Evolutionary conservation across 139 green algal genomes (phyloP).

Genomic region (Picochlorum sp.): DNA sequence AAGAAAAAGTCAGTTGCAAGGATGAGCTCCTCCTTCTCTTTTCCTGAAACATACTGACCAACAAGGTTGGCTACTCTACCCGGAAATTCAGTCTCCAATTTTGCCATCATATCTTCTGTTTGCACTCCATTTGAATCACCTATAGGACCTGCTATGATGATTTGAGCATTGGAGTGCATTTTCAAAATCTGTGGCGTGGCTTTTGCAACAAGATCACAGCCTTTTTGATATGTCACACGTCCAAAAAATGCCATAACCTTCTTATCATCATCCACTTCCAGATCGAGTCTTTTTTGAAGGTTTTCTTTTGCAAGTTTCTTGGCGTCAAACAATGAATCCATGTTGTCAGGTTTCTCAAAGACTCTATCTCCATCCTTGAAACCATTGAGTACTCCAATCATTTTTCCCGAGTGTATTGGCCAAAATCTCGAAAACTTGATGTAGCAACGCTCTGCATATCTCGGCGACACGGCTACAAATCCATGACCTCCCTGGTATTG

Average conservation of each 20-base stretch:
- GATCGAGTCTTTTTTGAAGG: constrained; percentile 17
- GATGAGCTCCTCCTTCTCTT: constrained; percentile 28
- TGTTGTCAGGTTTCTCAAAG: neutral
- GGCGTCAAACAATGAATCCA: constrained; percentile 7
- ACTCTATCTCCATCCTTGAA: constrained; percentile 5
- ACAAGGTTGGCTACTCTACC: constrained; percentile 23
- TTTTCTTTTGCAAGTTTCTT: constrained; percentile 23
- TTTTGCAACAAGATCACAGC: constrained; percentile 27
- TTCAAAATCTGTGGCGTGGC: constrained; percentile 15
- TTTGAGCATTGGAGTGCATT: constrained; percentile 9
- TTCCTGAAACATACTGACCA: constrained; percentile 32
- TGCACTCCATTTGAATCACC: constrained; percentile 24
- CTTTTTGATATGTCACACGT: constrained; percentile 39
- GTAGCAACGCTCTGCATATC: constrained; percentile 26
- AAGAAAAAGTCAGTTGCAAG: constrained; percentile 34
- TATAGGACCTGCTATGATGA: constrained; percentile 31
- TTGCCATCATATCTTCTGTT: constrained; percentile 10
- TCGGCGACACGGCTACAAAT: constrained; percentile 25
- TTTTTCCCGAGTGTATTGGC: constrained; percentile 6
- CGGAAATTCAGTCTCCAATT: constrained; percentile 14
- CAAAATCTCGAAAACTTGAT: constrained; percentile 28
- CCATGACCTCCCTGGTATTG: constrained; percentile 22
- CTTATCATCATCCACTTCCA: constrained; percentile 16
- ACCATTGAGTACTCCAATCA: constrained; percentile 22
- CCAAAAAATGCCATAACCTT: constrained; percentile 31